phyloP scores from a whole-genome alignment of 345 rosid species.

The Salix koriyanagi region DNA sequence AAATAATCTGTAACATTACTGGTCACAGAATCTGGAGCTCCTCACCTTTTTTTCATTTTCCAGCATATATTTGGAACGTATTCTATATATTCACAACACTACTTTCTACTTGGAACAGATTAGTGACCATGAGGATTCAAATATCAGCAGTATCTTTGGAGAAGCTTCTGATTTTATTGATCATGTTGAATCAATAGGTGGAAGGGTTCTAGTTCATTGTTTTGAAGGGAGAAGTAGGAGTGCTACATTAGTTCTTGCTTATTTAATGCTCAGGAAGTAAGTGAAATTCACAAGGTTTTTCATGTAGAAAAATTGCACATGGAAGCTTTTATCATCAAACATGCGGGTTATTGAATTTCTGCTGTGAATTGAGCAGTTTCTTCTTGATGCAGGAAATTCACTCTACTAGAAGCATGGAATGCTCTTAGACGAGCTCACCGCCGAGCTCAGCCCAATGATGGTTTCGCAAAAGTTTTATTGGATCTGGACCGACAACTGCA shows the following conservation, averaged over 20 bases:
- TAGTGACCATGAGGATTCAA: conserved; percentile 72
- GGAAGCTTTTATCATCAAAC: background rate
- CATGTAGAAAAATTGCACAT: background rate
- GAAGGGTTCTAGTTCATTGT: conserved; percentile 72
- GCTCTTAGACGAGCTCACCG: conserved; percentile 74
- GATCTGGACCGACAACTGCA: conserved; percentile 66
- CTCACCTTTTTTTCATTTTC: background rate
- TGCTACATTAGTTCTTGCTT: conserved; percentile 79
- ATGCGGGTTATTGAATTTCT: background rate
- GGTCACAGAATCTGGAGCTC: background rate
- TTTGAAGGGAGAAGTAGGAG: conserved; percentile 99
- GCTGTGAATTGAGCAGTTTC: background rate
- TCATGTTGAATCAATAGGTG: conserved; percentile 58
- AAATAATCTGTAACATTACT: background rate
- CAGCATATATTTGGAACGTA: background rate
- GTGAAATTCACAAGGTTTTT: conserved; percentile 14
- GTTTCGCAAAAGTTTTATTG: conserved; percentile 65
- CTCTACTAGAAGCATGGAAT: conserved; percentile 77
- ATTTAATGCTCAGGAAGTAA: conserved; percentile 90
- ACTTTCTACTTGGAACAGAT: conserved; percentile 45
- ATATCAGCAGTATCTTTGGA: conserved; percentile 68
- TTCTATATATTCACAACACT: conserved; percentile 2
- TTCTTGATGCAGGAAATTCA: conserved; percentile 51
- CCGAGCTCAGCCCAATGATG: conserved; percentile 95
- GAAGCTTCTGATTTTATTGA: conserved; percentile 82